These are phyloP conservation scores for Croton laevigatus DNA, from an alignment of 441 rosid species.

Conservation along the genomic window DNA sequence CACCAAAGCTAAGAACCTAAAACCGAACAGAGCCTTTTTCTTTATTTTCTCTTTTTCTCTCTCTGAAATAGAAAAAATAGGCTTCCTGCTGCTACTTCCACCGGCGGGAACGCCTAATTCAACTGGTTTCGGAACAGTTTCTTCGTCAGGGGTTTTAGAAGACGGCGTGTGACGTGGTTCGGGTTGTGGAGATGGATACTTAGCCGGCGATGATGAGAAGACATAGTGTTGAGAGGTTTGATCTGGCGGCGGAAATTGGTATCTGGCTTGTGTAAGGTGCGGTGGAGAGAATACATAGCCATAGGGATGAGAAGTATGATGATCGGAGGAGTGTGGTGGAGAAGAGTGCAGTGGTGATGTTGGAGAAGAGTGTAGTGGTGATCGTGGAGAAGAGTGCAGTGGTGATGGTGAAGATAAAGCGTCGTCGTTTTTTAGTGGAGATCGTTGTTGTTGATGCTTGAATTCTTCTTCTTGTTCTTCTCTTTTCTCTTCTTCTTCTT, in stretches of 20 bases:
- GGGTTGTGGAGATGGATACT: slow-evolving; percentile 19
- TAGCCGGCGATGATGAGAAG: slow-evolving; percentile 26
- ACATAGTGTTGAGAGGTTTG: slow-evolving; percentile 21
- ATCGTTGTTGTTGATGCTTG: slow-evolving; percentile 1
- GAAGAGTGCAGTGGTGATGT: not conserved
- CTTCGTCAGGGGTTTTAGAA: slow-evolving; percentile 8
- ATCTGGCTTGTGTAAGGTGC: slow-evolving; percentile 11
- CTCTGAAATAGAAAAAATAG: slow-evolving; percentile 43
- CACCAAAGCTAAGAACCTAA: slow-evolving; percentile 56
- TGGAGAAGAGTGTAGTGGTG: slow-evolving; percentile 13
- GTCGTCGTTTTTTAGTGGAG: not conserved
- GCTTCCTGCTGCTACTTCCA: slow-evolving; percentile 31
- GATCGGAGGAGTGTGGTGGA: slow-evolving; percentile 17
- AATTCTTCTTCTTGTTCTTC: slow-evolving; percentile 7
- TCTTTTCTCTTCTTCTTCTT: not conserved
- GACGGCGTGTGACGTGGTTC: slow-evolving; percentile 22
- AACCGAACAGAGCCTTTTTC: slow-evolving; percentile 48
- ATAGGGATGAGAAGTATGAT: slow-evolving; percentile 6
- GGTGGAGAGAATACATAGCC: slow-evolving; percentile 30
- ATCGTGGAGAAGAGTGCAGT: slow-evolving; percentile 15
- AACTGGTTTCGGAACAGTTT: slow-evolving; percentile 21
- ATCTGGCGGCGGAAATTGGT: slow-evolving; percentile 19
- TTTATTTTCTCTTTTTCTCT: slow-evolving; percentile 43
- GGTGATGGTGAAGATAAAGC: slow-evolving; percentile 3
- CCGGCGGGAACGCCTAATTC: slow-evolving; percentile 23